Evolutionary conservation across 805 yeast genomes (phyloP).

Genomic region (Schwanniomyces pseudopolymorphus): DNA sequence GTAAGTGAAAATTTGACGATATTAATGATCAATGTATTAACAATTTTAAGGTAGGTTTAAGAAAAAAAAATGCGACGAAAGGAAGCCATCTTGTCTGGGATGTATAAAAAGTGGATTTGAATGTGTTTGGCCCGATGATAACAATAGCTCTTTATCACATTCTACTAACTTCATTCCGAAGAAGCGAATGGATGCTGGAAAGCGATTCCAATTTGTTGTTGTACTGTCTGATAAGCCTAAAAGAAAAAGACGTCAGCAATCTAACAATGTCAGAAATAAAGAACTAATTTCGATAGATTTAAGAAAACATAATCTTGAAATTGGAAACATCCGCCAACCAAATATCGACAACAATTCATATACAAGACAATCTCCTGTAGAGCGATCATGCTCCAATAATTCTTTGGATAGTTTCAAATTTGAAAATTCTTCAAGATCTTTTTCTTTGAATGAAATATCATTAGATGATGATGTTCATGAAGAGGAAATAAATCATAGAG

Average conservation of each 20-base stretch:
- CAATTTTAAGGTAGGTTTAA: constrained; percentile 3
- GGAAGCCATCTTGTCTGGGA: constrained; percentile 18
- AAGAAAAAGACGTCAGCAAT: background rate
- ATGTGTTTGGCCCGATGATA: constrained; percentile 12
- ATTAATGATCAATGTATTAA: background rate
- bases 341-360: background rate
- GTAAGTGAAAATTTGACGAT: background rate
- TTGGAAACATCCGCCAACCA: no score
- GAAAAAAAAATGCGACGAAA: constrained; percentile 23
- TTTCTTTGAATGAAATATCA: background rate
- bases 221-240: background rate
- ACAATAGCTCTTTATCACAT: background rate
- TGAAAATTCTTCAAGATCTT: background rate
- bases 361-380: no score
- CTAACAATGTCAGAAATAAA: background rate
- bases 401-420: background rate
- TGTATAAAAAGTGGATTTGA: constrained; percentile 13
- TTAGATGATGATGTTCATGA: background rate
- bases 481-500: background rate
- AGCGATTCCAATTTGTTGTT: background rate
- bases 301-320: no score
- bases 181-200: background rate
- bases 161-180: background rate
- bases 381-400: background rate
- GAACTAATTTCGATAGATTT: background rate